These are phyloP conservation scores for Kurtzmaniella cleridarum DNA, from an alignment of 805 yeast genomes.

Conservation along the genomic window DNA sequence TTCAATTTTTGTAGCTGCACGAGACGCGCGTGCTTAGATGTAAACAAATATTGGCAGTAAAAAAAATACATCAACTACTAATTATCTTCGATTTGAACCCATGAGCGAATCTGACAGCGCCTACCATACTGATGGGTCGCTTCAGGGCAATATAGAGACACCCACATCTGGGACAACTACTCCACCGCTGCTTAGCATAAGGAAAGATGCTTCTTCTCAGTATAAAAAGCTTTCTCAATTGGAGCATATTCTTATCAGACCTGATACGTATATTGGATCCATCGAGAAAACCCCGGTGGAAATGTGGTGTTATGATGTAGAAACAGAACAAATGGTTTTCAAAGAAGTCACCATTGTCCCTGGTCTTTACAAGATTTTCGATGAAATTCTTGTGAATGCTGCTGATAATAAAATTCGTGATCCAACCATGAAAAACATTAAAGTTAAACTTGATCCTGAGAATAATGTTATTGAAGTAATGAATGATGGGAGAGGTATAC, in stretches of 20 bases:
- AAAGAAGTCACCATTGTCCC: slow-evolving; percentile 84
- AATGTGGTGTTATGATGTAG: slow-evolving; percentile 76
- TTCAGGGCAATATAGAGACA: slow-evolving; percentile 5
- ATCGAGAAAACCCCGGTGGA: slow-evolving; percentile 74
- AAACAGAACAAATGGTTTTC: slow-evolving; percentile 34
- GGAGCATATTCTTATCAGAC: slow-evolving; percentile 94
- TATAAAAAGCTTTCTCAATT: slow-evolving; percentile 92
- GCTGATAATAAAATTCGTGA: slow-evolving; percentile 98
- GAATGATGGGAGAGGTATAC: slow-evolving; percentile 95
- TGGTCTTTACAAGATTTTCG: slow-evolving; percentile 92
- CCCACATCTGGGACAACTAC: slow-evolving; percentile 9
- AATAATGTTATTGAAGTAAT: slow-evolving; percentile 69
- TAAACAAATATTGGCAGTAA: neutral
- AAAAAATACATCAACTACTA: neutral
- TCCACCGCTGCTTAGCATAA: slow-evolving; percentile 8
- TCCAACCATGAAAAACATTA: slow-evolving; percentile 79
- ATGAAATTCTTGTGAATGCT: slow-evolving; percentile 94
- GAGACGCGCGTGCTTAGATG: neutral
- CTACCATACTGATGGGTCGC: slow-evolving; percentile 10
- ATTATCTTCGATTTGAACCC: neutral
- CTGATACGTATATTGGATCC: slow-evolving; percentile 96
- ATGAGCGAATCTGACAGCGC: slow-evolving; percentile 6
- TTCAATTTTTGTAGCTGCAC: too few relatives aligned
- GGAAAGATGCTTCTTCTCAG: slow-evolving; percentile 52
- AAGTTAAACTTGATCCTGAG: slow-evolving; percentile 76